Conservation (phyloP, 768 basidiomycete genomes). For the Neoboletus subvelutipes region DNA sequence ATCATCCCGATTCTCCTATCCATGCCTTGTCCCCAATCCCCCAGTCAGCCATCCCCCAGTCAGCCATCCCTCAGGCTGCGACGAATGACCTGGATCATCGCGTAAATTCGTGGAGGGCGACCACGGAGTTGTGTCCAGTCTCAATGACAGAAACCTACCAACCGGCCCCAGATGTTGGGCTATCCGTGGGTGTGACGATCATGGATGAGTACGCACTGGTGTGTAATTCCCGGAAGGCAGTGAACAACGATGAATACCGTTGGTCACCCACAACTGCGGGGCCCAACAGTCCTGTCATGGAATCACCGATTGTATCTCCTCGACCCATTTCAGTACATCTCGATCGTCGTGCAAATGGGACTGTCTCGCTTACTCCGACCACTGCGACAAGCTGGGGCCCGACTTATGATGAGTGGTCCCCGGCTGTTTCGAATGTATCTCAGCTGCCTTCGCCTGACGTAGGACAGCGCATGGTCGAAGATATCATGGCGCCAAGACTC, state of each 20-base stretch:
- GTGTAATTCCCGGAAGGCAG: background rate
- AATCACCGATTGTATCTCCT: conserved; percentile 40
- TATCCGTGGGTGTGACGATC: conserved; percentile 15
- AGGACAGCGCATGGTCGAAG: conserved; percentile 44
- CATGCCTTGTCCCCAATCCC: conserved; percentile 57
- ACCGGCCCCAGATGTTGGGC: conserved; percentile 11
- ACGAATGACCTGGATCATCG: conserved; percentile 52
- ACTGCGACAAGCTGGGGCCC: conserved; percentile 52
- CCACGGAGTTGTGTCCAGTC: conserved; percentile 48
- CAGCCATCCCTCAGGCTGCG: conserved; percentile 54
- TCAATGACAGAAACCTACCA: conserved; percentile 42
- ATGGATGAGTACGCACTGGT: conserved; percentile 27
- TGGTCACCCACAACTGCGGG: conserved; percentile 69
- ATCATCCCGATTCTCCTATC: conserved; percentile 18
- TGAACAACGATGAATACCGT: conserved; percentile 56
- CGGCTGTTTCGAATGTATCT: conserved; percentile 33
- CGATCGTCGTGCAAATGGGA: conserved; percentile 49
- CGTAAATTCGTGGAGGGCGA: conserved; percentile 67
- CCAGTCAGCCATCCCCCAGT: conserved; percentile 63
- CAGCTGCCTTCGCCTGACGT: conserved; percentile 58
- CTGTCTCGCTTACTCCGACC: conserved; percentile 48
- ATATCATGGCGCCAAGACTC: conserved; percentile 4
- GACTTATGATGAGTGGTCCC: conserved; percentile 40
- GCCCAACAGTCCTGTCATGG: conserved; percentile 45
- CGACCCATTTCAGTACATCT: conserved; percentile 55